Conservation (phyloP, 768 basidiomycete genomes). For the Sistotremastrum suecicum region DNA sequence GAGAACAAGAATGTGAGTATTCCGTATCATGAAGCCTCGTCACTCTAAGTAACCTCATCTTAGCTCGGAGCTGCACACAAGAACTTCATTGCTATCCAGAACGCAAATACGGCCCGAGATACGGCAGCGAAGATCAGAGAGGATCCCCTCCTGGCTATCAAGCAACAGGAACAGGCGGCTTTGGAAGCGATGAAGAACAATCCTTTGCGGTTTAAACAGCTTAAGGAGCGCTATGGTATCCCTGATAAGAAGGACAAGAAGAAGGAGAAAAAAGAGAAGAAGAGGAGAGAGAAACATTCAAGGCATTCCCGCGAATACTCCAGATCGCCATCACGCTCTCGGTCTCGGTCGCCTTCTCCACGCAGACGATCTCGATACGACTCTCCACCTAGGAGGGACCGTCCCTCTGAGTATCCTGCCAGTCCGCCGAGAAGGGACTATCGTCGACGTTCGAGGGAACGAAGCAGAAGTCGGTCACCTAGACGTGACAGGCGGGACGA, state of each 20-base stretch:
- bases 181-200: constrained; percentile 78
- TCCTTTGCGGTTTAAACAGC: constrained; percentile 66
- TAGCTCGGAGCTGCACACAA: constrained; percentile 80
- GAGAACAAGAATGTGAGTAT: constrained; percentile 72
- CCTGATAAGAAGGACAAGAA: constrained; percentile 66
- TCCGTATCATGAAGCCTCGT: constrained; percentile 3
- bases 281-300: constrained; percentile 31
- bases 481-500: neutral
- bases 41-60: constrained; percentile 5
- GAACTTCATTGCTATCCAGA: constrained; percentile 88
- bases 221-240: constrained; percentile 73
- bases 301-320: constrained; percentile 3
- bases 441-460: neutral
- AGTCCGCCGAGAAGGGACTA: constrained; percentile 15
- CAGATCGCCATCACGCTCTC: constrained; percentile 16
- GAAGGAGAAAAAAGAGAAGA: constrained; percentile 40
- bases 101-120: constrained; percentile 82
- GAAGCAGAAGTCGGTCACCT: constrained; percentile 4
- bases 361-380: constrained; percentile 11
- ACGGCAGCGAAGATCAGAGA: constrained; percentile 89
- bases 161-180: constrained; percentile 92
- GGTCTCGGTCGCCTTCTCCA: constrained; percentile 18
- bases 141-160: constrained; percentile 94
- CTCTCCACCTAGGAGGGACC: too few relatives aligned
- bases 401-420: neutral